Evolutionary conservation across 768 basidiomycete species (phyloP), one percentile per base, ranked within the genome.

Genomic region (Lanmaoa rubissima): DNA sequence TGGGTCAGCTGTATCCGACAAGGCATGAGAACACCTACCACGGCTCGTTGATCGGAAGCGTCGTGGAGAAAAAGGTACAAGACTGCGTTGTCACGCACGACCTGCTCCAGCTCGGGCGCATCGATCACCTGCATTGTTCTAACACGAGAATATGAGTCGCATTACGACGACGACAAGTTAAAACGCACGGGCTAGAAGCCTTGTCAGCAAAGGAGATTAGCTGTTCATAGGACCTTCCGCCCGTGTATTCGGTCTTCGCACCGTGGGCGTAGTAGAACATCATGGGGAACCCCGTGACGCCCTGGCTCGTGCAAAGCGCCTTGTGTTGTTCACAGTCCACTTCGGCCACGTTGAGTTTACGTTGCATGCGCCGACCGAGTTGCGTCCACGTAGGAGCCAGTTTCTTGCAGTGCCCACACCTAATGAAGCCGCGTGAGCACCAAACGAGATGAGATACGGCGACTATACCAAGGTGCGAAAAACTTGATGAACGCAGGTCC

Each of bases 371-470:
- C 48, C 74, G 71, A 0, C 91, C 95, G 4, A 99, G 81, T 48
- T 88, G 78, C 1, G 75, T 75, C 92, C 94, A 98, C 0, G 76
- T 79, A 50, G 87, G 94, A 1, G 92, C 91, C 2, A 98, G 79
- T 67, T 92, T 92, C 76, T 97, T 95, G 81, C 96, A 99, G 73
- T 98, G 95, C 5, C 91, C 91, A 69, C 95, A 98, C 92, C 82
- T 83, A 39, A 17, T 31, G 39, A 28, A 2, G 13, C 14, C 6
- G 4, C 1, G 17, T 61, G 6, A 63, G 50, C 43, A 28, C 12
- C 16, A 12, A 5, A 21, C 10, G 28, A 38, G 12, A 31, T 0
- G 26, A 24, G 10, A 17, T 10, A 28, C 12, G 26, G 26, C 9
- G 14, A 24, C 67, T 70, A 34, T 65, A 85, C 88, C 95, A 98